phyloP scores from a whole-genome alignment of 192 early-diverging fungal species.

The Chytriomyces confervae region DNA sequence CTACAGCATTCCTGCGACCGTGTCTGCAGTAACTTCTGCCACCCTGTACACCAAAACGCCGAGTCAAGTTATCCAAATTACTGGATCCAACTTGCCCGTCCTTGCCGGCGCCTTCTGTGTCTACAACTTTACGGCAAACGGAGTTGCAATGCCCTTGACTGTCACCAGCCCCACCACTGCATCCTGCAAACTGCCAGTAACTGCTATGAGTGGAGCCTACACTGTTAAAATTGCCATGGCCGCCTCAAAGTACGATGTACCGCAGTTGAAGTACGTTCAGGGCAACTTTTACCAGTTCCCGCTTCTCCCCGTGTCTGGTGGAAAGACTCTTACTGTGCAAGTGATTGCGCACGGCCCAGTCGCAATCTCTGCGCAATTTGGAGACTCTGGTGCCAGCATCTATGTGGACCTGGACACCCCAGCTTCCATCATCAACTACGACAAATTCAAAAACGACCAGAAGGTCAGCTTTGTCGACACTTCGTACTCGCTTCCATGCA shows the following conservation, averaged over 20 bases:
- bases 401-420: slow-evolving; percentile 28
- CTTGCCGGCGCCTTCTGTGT: slow-evolving; percentile 33
- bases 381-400: slow-evolving; percentile 28
- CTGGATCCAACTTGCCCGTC: slow-evolving; percentile 16
- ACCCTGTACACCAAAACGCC: slow-evolving; percentile 18
- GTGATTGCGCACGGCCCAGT: slow-evolving; percentile 22
- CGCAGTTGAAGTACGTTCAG: slow-evolving; percentile 3
- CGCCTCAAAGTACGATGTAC: slow-evolving; percentile 24
- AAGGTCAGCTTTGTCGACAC: slow-evolving; percentile 2
- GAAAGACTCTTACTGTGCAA: neutral
- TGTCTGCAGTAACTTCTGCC: neutral
- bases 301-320: neutral
- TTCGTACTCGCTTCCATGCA: slow-evolving; percentile 17
- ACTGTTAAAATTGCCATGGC: slow-evolving; percentile 27
- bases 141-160: slow-evolving; percentile 17
- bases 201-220: slow-evolving; percentile 9
- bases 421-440: slow-evolving; percentile 25
- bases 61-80: slow-evolving; percentile 6
- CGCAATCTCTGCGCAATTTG: slow-evolving; percentile 21
- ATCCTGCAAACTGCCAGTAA: slow-evolving; percentile 11
- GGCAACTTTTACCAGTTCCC: slow-evolving; percentile 27
- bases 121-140: slow-evolving; percentile 31
- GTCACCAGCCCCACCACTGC: slow-evolving; percentile 26
- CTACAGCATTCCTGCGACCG: slow-evolving; percentile 20
- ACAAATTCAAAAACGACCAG: slow-evolving; percentile 1